A percentile compares a stretch with the other conserved stretches of the same genome.
Evolutionary conservation across 108 stramenopile genomes (phyloP).

Genomic region (Skeletonema tropicum): DNA sequence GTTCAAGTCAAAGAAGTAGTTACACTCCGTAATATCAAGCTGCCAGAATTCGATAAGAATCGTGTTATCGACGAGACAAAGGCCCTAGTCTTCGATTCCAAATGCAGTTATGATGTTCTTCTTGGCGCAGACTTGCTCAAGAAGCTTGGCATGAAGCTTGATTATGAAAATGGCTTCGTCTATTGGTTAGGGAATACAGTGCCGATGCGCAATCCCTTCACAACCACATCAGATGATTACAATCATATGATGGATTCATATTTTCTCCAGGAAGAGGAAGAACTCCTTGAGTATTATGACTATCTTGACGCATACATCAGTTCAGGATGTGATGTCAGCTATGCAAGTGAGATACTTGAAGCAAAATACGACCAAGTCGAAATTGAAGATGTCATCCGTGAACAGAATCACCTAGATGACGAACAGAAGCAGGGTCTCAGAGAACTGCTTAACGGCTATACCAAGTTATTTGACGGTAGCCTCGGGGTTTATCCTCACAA

Average conservation of each 20-base stretch:
- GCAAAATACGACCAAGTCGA: slow-evolving; percentile 43
- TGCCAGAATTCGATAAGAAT: slow-evolving; percentile 40
- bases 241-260: neutral
- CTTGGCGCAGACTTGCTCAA: slow-evolving; percentile 47
- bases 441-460: slow-evolving; percentile 24
- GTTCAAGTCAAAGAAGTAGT: neutral
- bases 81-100: slow-evolving; percentile 20
- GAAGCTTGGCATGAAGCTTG: neutral
- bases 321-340: neutral
- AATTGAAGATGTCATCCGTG: slow-evolving; percentile 17
- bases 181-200: slow-evolving; percentile 26
- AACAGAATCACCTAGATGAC: slow-evolving; percentile 40
- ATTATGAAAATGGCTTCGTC: neutral
- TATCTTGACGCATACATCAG: neutral
- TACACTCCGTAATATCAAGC: neutral
- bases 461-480: slow-evolving; percentile 42
- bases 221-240: neutral
- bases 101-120: slow-evolving; percentile 36
- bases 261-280: neutral
- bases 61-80: neutral
- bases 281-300: neutral
- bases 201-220: slow-evolving; percentile 10
- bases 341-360: slow-evolving; percentile 35
- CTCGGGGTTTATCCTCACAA: slow-evolving; percentile 40
- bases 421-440: slow-evolving; percentile 19